Evolutionary conservation across 176 grass and related monocot genomes (phyloP), one percentile per base, ranked within the genome.

Genomic region (Oryza rufipogon): DNA sequence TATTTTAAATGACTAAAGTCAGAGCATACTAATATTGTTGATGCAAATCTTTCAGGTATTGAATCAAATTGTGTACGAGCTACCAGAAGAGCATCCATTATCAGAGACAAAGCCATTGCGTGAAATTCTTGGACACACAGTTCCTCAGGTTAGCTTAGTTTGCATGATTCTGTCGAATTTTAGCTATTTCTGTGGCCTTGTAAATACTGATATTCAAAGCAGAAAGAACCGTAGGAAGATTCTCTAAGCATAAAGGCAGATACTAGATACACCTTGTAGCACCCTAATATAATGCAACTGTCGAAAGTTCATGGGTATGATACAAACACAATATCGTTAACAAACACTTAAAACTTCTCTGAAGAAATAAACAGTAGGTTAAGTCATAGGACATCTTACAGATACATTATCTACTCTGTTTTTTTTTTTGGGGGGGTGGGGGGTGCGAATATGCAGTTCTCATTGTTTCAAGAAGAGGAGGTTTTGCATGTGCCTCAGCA

Each of bases 11-110:
- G 42, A 44, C 10, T 44, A 71, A 63, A 79, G 39, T 15, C 78
- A 44, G 22, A 60, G 19, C 19, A 52, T 9, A 68, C 7, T 86
- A 41, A 33, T 54, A 74, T 60, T 75, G 16, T 70, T 87, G 36
- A 69, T 80, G 68, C 61, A 34, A 80, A 74, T 70, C 22, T 64
- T 80, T 88, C 86, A 97, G 94, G 94, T 97, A 56, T 80, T 97
- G 78, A 97, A 97, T 81, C 94, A 94, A 91, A 97, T 97, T 73
- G 94, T 97, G 56, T 92, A 80, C 33, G 94, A 94, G 76, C 92
- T 97, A 51, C 94, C 94, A 74, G 70, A 80, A 75, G 92, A 92
- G 73, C 94, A 97, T 68, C 94, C 91, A 60, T 82, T 97, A 65
- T 84, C 94, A 34, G 92, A 92, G 20, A 78, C 87, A 46, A 97